Evolutionary conservation across 2,329 filamentous ascomycete species (phyloP).

Genomic region (Fusarium continuum): DNA sequence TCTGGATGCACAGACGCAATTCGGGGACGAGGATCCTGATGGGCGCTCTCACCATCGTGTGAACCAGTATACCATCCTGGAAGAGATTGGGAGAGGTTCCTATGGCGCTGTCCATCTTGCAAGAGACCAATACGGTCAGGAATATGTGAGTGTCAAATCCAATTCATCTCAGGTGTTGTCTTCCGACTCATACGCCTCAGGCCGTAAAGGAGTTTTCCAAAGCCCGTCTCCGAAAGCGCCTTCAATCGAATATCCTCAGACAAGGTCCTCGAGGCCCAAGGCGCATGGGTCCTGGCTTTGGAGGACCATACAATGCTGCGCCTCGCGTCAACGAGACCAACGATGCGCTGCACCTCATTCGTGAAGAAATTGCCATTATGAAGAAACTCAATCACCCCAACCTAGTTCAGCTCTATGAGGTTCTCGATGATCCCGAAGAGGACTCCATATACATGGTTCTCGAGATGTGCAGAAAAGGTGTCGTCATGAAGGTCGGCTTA

Average conservation of each 20-base stretch:
- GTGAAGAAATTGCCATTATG: constrained; percentile 98
- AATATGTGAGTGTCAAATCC: constrained; percentile 76
- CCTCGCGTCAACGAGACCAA: constrained; percentile 65
- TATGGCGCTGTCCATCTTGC: constrained; percentile 94
- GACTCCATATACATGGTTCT: constrained; percentile 98
- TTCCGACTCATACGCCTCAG: constrained; percentile 56
- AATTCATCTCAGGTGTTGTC: neutral
- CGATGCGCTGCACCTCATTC: constrained; percentile 84
- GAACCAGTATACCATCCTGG: constrained; percentile 93
- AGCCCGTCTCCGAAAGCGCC: constrained; percentile 84
- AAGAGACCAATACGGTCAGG: constrained; percentile 86
- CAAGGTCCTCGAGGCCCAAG: constrained; percentile 53
- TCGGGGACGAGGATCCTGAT: constrained; percentile 84
- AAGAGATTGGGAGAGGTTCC: constrained; percentile 96
- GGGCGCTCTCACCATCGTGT: constrained; percentile 84
- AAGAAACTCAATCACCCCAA: constrained; percentile 97
- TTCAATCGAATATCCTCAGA: constrained; percentile 85
- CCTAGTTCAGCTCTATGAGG: constrained; percentile 91
- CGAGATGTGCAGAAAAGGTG: constrained; percentile 98
- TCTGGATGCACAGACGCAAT: constrained; percentile 86
- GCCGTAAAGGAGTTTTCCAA: constrained; percentile 99
- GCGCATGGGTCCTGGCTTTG: constrained; percentile 42
- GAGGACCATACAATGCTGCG: constrained; percentile 39
- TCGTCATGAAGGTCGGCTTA: constrained; percentile 95
- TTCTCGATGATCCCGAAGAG: constrained; percentile 93